These are phyloP conservation scores for Albophoma yamanashiensis DNA, from an alignment of 2,329 filamentous ascomycete genomes.

Conservation along the genomic window DNA sequence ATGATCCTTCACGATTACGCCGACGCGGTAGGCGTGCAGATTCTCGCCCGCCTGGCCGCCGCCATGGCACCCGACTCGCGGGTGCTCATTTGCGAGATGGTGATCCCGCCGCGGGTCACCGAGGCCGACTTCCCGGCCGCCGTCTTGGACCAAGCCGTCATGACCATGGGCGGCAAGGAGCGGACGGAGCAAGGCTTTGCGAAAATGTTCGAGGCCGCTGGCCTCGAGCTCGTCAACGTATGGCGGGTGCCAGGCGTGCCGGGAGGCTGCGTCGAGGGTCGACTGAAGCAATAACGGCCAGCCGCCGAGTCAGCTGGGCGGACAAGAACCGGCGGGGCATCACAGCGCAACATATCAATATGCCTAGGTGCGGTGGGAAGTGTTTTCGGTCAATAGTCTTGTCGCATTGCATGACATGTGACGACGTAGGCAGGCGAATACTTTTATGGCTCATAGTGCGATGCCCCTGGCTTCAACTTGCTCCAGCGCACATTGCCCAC, in stretches of 20 bases:
- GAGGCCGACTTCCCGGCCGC: conserved; percentile 18
- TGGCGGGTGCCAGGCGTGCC: conserved; percentile 13
- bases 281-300: conserved; percentile 4
- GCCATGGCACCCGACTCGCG: conserved; percentile 17
- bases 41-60: conserved; percentile 14
- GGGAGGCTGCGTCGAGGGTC: conserved; percentile 14
- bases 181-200: conserved; percentile 16
- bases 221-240: conserved; percentile 16
- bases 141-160: conserved; percentile 20
- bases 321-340: not conserved
- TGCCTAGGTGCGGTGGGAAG: not conserved
- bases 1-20: conserved; percentile 22
- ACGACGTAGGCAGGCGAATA: not conserved
- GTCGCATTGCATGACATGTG: not conserved
- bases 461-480: not conserved
- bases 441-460: not conserved
- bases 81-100: conserved; percentile 21
- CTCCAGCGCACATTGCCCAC: not conserved
- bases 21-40: conserved; percentile 14
- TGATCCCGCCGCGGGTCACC: conserved; percentile 15
- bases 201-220: conserved; percentile 16
- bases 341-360: not conserved
- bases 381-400: not conserved
- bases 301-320: not conserved
- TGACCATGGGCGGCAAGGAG: conserved; percentile 24